Evolutionary conservation across 106 monocot genomes (phyloP), one percentile per base, ranked within the genome.

Genomic region (Dendrobium huoshanense): DNA sequence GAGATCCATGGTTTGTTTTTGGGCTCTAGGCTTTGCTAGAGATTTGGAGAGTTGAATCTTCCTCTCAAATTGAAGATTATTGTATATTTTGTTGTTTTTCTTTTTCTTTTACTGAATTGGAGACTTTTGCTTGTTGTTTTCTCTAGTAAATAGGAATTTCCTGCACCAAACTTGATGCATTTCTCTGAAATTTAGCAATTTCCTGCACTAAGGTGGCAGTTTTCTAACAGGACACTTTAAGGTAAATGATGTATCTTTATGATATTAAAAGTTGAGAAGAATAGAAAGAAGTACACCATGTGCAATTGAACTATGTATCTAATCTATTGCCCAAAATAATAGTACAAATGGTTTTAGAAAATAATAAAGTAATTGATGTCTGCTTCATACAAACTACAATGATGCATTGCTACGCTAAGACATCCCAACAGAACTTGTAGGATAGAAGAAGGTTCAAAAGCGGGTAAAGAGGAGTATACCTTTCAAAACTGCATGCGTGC

Each of bases 401-500:
- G 15, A 15, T 70, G 67, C 33, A 70, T 70, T 68, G 5, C 59
- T 68, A 68, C 9, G 59, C 18, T 64, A 70, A 70, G 20, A 9
- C 27, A 37, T 16, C 37, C 70, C 16, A 31, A 20, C n/a, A 74
- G 41, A 44, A 44, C 74, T 44, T 74, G 74, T 9, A 43, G 43
- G 6, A 74, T 19, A 43, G 18, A 6, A 44, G 13, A 74, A 74
- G n/a, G 43, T 43, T 72, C 6, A 42, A 13, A 41, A 20, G 4
- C 6, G 24, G 64, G 24, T 24, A 64, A 70, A 70, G 18, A 55
- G 51, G 55, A 9, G 31, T 42, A 65, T 84, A 87, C 84, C 87
- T 7, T 65, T 81, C 41, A 83, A 77, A 81, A 80, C 43, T 72
- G 42, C 31, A 84, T 75, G 33, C 4, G 43, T 42, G 41, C 78